Conservation (phyloP, 75 land plant genomes). For the Pinus taeda region DNA sequence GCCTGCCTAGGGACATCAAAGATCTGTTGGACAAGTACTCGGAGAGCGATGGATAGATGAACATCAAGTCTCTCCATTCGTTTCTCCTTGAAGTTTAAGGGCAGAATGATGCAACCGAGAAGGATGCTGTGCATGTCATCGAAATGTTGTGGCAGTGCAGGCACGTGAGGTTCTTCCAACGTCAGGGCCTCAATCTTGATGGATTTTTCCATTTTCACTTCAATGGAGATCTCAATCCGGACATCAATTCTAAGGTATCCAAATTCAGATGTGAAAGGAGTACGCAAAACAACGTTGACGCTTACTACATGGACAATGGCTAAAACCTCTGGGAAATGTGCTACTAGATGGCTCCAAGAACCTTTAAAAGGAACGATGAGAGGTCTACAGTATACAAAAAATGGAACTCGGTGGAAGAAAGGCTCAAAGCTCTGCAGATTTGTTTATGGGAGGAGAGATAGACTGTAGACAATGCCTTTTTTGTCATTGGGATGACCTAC, state of each 20-base stretch:
- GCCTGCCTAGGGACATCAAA: conserved; percentile 48
- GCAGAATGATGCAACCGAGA: conserved; percentile 26
- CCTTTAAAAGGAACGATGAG: no score
- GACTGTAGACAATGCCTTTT: no score
- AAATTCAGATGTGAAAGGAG: no score
- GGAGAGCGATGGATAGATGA: conserved; percentile 27
- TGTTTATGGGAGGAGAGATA: no score
- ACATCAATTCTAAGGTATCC: conserved; percentile 39
- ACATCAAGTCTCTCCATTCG: conserved; percentile 24
- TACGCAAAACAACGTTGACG: no score
- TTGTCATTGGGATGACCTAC: no score
- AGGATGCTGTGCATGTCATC: conserved; percentile 32
- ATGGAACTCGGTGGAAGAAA: no score
- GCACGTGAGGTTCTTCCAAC: not conserved
- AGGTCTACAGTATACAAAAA: no score
- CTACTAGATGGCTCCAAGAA: no score
- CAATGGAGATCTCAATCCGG: conserved; percentile 45
- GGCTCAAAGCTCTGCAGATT: no score
- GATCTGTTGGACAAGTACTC: conserved; percentile 43
- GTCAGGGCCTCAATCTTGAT: conserved; percentile 18
- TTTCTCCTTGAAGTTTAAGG: conserved; percentile 45
- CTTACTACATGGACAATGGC: no score
- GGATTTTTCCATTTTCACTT: conserved; percentile 52
- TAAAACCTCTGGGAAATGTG: no score
- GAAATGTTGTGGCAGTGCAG: conserved; percentile 18